Evolutionary conservation across 2,329 filamentous ascomycete species (phyloP).

Genomic region (Xylaria sp.): DNA sequence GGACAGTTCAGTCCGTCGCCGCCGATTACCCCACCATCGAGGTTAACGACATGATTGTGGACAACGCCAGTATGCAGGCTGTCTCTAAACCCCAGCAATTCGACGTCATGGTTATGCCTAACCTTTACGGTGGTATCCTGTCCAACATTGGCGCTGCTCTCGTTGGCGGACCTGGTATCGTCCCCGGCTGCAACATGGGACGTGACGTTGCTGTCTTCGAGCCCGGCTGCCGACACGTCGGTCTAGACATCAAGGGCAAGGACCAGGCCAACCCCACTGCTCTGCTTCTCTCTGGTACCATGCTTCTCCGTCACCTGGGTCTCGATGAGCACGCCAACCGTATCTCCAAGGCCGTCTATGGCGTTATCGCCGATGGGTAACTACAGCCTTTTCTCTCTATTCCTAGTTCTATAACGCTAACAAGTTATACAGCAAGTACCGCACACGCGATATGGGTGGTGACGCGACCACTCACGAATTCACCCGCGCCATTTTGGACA

Average conservation of each 20-base stretch:
- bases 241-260: conserved; percentile 99
- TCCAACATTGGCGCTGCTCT: conserved; percentile 99
- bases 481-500: conserved; percentile 89
- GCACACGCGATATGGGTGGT: conserved; percentile 97
- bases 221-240: conserved; percentile 98
- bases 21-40: conserved; percentile 96
- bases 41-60: conserved; percentile 99
- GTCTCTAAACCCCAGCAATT: conserved; percentile 97
- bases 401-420: conserved; percentile 46
- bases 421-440: conserved; percentile 67
- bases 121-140: conserved; percentile 97
- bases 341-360: conserved; percentile 85
- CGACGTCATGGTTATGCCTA: conserved; percentile 99
- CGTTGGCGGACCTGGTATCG: conserved; percentile 94
- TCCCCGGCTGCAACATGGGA: conserved; percentile 99
- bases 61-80: conserved; percentile 99
- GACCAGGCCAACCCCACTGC: conserved; percentile 98
- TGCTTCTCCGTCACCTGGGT: conserved; percentile 96
- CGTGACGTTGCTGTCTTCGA: conserved; percentile 98
- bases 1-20: conserved; percentile 90
- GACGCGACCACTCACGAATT: conserved; percentile 90
- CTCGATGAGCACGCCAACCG: conserved; percentile 98
- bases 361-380: conserved; percentile 86
- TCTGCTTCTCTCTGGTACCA: conserved; percentile 90
- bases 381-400: conserved; percentile 43